These are phyloP conservation scores for Iris macrosiphon DNA, from an alignment of 106 monocot genomes.

Conservation along the genomic window DNA sequence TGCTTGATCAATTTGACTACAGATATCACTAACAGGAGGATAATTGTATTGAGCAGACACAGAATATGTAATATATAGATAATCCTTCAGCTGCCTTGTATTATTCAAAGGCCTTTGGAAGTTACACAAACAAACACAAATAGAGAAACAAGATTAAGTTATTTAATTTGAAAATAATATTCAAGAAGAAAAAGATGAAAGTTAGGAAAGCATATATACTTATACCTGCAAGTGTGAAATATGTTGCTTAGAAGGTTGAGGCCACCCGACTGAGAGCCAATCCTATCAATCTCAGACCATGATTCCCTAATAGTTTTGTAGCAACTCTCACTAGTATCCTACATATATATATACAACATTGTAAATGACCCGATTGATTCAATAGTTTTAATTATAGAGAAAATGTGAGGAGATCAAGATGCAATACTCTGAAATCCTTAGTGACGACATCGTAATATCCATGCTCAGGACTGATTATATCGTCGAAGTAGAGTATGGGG, in stretches of 20 bases:
- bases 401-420: too few relatives aligned
- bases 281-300: conserved; percentile 16
- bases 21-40: conserved; percentile 13
- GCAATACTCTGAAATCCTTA: conserved; percentile 22
- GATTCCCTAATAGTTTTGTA: conserved; percentile 18
- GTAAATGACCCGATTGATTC: not conserved
- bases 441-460: conserved; percentile 14
- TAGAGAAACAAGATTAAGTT: not conserved
- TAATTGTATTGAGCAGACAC: conserved; percentile 14
- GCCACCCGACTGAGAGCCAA: conserved; percentile 3
- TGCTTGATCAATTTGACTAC: conserved; percentile 12
- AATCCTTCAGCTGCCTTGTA: conserved; percentile 7
- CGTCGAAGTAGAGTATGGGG: conserved; percentile 26
- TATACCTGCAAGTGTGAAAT: conserved; percentile 19
- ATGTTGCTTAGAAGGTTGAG: conserved; percentile 10
- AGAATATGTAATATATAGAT: not conserved
- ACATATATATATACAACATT: not conserved
- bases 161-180: not conserved
- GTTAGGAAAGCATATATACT: not conserved
- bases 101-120: conserved; percentile 10
- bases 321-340: conserved; percentile 27
- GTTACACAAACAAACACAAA: too few relatives aligned
- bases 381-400: too few relatives aligned
- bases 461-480: conserved; percentile 19
- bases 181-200: not conserved